Base-by-base conservation (phyloP, 2,329 filamentous ascomycete genomes). In the Pseudogymnoascus pannorum region DNA sequence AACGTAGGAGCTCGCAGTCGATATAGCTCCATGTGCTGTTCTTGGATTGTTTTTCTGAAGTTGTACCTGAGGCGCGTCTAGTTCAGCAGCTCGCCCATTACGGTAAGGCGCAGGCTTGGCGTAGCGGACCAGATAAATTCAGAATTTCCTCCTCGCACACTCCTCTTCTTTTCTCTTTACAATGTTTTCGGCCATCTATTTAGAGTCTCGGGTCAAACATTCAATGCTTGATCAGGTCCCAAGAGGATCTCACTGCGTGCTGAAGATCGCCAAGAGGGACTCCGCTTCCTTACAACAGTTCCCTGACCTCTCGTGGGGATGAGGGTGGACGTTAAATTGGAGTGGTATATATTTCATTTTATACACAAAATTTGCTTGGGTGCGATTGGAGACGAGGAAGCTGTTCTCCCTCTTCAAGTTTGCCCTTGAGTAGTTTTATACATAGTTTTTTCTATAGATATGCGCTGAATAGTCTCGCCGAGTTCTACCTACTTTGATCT, bases 171-270 rank as follows among this genome's bases (percentile, higher is more conserved):
- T 74, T 79, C 75, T 77, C 74, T 80, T 79, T 77, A 81, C 80
- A 93, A 90, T 91, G 87, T 91, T 85, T 84, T 81, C 74, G 86
- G 87, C 91, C 87, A 89, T 87, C 85, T 89, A 90, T 89, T 93
- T 97, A 97, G 94, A 99, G 94, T 99, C 94, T 95, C 93, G 92
- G 89, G 89, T 86, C 86, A 89, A 86, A 89, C 85, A 76, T 74
- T 92, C 90, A 91, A 83, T 97, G 84, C 89, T 91, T 92, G 86
- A 89, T 91, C 89, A 95, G 91, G 84, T 87, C 84, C 86, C 81
- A 76, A 75, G 81, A 78, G 84, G 87, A 80, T 83, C 89, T 92
- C 88, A 66, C 79, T 80, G 90, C 92, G 93, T 91, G 94, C 94
- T 99, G 92, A 92, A 87, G 91, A 92, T 89, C 82, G 89, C 89